These are phyloP conservation scores for Collybia mongolica DNA, from an alignment of 768 basidiomycete genomes.

Conservation along the genomic window DNA sequence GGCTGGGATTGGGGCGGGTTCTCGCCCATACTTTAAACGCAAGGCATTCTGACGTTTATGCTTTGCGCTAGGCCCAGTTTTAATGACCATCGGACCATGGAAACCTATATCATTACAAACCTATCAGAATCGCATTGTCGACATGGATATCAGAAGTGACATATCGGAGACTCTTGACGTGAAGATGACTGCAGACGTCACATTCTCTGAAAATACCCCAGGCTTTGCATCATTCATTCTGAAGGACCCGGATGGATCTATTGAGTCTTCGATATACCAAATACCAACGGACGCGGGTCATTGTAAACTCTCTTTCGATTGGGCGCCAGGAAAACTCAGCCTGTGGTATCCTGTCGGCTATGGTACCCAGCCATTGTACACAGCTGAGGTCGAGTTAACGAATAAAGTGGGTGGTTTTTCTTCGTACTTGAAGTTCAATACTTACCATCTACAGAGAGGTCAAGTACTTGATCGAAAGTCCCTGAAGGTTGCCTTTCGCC, in stretches of 20 bases:
- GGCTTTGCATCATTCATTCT: constrained; percentile 48
- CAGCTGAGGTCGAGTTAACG: constrained; percentile 50
- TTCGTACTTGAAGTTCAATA: too few relatives aligned
- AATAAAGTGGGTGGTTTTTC: constrained; percentile 42
- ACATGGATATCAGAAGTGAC: constrained; percentile 58
- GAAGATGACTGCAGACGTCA: constrained; percentile 45
- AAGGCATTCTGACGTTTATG: not conserved
- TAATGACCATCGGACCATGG: constrained; percentile 91
- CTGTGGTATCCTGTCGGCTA: constrained; percentile 89
- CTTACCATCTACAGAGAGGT: constrained; percentile 35
- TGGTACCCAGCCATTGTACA: constrained; percentile 80
- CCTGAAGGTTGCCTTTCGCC: constrained; percentile 75
- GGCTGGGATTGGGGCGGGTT: constrained; percentile 86
- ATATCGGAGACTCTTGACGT: constrained; percentile 58
- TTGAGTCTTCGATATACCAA: constrained; percentile 36
- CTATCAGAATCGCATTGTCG: constrained; percentile 62
- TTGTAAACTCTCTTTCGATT: constrained; percentile 43
- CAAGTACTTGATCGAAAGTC: constrained; percentile 49
- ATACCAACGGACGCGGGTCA: constrained; percentile 33
- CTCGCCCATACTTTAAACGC: not conserved
- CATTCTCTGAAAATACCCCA: constrained; percentile 35
- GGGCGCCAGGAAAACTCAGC: constrained; percentile 55
- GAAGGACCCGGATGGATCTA: constrained; percentile 45
- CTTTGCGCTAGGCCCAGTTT: constrained; percentile 57
- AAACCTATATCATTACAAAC: constrained; percentile 71